A percentile compares a stretch with the other conserved stretches of the same genome.
Conservation (phyloP, 2,329 filamentous ascomycete species). For the Calonectria leucothoes region DNA sequence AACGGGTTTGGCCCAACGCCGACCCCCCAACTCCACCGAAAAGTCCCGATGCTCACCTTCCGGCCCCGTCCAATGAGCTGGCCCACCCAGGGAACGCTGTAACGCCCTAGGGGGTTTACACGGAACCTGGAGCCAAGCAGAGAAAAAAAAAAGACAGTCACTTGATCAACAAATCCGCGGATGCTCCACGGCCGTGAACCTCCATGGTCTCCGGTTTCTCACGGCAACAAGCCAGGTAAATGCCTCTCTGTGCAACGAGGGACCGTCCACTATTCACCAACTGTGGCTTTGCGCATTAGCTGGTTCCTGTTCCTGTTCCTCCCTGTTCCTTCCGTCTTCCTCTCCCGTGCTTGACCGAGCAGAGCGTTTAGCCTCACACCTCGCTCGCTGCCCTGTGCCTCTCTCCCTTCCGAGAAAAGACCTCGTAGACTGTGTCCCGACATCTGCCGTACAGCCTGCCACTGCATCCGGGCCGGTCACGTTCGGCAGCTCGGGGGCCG, state of each 20-base stretch:
- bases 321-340: not conserved
- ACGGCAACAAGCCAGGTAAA: not conserved
- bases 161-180: not conserved
- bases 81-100: not conserved
- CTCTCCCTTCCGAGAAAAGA: not conserved
- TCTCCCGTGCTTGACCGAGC: not conserved
- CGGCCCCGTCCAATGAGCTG: not conserved
- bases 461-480: not conserved
- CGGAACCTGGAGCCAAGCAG: not conserved
- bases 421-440: not conserved
- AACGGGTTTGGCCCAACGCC: not conserved
- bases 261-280: not conserved
- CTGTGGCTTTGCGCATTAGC: not conserved
- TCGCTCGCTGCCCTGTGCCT: not conserved
- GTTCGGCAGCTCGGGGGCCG: not conserved
- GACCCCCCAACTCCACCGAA: not conserved
- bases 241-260: not conserved
- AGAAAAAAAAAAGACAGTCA: not conserved
- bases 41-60: not conserved
- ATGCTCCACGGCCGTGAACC: not conserved
- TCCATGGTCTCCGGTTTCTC: not conserved
- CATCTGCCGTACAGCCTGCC: not conserved
- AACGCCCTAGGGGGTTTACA: not conserved
- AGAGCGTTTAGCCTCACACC: not conserved
- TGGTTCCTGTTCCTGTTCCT: no score